Evolutionary conservation across 495 filamentous ascomycete genomes (phyloP), one percentile per base, ranked within the genome.

Genomic region (Aspergillus cristatus): DNA sequence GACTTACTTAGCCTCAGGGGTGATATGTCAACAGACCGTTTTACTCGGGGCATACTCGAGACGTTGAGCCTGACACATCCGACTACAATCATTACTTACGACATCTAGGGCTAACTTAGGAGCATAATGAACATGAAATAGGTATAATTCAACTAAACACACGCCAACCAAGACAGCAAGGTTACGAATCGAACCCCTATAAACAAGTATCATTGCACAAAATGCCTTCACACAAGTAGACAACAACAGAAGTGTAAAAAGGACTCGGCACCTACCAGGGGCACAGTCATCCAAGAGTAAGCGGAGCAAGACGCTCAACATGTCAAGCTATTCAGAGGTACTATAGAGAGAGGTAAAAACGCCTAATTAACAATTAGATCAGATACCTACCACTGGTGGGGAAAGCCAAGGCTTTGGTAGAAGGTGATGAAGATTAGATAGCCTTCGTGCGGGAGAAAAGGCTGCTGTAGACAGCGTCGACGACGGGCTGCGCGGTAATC

Each of bases 401-500:
- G 41, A 40, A 41, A 37, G n/a, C n/a, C n/a, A n/a, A n/a, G 44
- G 30, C 48, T 51, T 51, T 53, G 50, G 44, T 38, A 46, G 18
- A 37, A 38, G 15, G 35, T 41, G 26, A 28, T 43, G 33, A 34
- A 18, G 31, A 43, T 54, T 67, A 75, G 24, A 75, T 68, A 0
- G 76, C 82, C 62, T 83, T 86, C 43, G 82, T 86, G 57, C 86
- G 79, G 58, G 84, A 81, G 73, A 94, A 97, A 58, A 94, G 72
- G 72, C 84, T 90, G 76, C 85, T 89, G 78, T 99, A 99, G 60
- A 99, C 86, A 46, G 86, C 87, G 59, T 97, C 91, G 54, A 95
- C 88, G 67, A 99, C 87, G 54, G 87, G 91, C 48, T 87, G 82
- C 48, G 90, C 93, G 53, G 77, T 86, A 61, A 97, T 94, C 65